A percentile compares a stretch with the other conserved stretches of the same genome.
Conservation (phyloP, 2,329 filamentous ascomycete species). For the Neonectria ditissima region DNA sequence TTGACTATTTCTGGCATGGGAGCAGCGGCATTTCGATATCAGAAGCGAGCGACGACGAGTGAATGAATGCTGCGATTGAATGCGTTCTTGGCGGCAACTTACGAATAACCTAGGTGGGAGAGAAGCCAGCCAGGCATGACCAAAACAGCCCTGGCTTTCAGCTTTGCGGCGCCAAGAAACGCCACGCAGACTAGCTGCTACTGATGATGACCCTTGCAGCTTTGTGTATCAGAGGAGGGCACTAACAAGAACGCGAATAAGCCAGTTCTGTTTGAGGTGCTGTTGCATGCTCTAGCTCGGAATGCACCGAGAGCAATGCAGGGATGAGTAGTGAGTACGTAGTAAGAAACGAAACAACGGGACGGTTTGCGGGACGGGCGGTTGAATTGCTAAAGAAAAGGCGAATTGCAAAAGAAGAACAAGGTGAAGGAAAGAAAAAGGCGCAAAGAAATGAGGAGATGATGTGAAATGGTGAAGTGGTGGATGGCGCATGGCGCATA, state of each 20-base stretch:
- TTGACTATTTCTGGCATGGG: too few species aligned
- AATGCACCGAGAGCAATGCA: neutral
- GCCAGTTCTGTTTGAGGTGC: constrained; percentile 3
- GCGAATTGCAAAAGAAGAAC: neutral
- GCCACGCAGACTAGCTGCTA: neutral
- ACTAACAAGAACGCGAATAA: neutral
- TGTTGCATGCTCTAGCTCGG: neutral
- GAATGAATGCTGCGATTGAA: too few species aligned
- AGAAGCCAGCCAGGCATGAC: neutral
- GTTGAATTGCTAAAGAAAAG: too few species aligned
- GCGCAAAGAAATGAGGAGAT: neutral
- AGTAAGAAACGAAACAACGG: neutral
- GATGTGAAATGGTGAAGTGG: neutral
- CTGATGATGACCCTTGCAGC: neutral
- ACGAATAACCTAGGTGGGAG: too few species aligned
- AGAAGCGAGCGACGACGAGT: neutral
- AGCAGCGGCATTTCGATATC: neutral
- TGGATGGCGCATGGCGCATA: neutral
- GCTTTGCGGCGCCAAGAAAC: constrained; percentile 8
- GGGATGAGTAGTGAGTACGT: neutral
- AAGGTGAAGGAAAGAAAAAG: neutral
- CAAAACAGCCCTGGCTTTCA: constrained; percentile 5
- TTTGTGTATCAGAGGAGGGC: constrained; percentile 2
- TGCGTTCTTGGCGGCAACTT: neutral
- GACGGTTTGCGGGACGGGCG: neutral